Conservation (phyloP, 2,329 filamentous ascomycete genomes). For the Pseudopyrenochaeta lycopersici region DNA sequence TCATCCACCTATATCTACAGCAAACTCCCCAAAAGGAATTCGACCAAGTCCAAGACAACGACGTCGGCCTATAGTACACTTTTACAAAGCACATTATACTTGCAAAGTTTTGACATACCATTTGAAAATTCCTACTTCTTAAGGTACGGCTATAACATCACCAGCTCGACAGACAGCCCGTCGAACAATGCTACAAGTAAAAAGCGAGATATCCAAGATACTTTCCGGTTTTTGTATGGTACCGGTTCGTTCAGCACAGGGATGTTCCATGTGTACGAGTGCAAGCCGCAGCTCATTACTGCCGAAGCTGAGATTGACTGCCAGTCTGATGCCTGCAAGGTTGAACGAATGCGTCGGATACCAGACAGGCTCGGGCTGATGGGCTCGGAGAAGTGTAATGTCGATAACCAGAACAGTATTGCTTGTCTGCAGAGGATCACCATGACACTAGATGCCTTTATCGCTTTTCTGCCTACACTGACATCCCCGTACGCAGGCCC, state of each 20-base stretch:
- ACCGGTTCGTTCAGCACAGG: background rate
- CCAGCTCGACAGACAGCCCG: background rate
- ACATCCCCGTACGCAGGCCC: too few species aligned
- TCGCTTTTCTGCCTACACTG: too few species aligned
- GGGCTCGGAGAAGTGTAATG: background rate
- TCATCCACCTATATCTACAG: too few species aligned
- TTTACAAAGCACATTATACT: background rate
- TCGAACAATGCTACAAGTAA: background rate
- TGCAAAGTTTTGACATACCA: background rate
- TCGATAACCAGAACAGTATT: too few species aligned
- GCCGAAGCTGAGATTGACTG: background rate
- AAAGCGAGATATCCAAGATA: background rate
- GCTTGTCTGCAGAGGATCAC: too few species aligned
- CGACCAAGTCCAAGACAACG: too few species aligned
- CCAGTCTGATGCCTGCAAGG: background rate
- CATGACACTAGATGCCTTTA: too few species aligned
- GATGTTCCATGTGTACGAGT: background rate
- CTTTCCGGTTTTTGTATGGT: background rate
- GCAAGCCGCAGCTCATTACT: background rate
- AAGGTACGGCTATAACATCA: slow-evolving; percentile 2
- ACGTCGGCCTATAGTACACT: too few species aligned
- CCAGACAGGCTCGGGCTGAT: background rate
- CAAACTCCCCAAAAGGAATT: too few species aligned
- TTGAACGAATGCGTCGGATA: background rate
- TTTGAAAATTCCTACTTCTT: background rate